A percentile compares a stretch with the other conserved stretches of the same genome.
phyloP scores from a whole-genome alignment of 163 green algal genomes.

The Scenedesmus sp. region DNA sequence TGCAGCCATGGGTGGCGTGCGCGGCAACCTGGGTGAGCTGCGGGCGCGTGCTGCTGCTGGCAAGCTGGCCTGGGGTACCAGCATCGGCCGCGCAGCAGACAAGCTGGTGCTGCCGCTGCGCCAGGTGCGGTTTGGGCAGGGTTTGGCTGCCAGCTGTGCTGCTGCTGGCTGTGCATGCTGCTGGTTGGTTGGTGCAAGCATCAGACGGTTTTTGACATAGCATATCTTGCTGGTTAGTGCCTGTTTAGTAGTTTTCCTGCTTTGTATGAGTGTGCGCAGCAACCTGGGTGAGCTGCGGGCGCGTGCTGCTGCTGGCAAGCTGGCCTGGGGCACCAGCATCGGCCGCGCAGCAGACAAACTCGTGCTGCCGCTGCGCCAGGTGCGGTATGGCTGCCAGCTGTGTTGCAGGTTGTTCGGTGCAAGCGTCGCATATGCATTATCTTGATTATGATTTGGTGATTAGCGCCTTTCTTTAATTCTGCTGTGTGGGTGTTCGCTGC shows the following conservation, averaged over 20 bases:
- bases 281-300: conserved; percentile 14
- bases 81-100: neutral
- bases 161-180: neutral
- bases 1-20: neutral
- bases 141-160: neutral
- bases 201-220: too few relatives aligned
- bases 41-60: neutral
- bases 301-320: neutral
- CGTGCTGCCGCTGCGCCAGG: conserved; percentile 14
- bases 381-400: neutral
- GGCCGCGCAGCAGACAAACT: neutral
- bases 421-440: too few relatives aligned
- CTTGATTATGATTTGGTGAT: too few relatives aligned
- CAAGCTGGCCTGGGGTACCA: neutral
- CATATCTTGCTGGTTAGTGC: too few relatives aligned
- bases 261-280: neutral
- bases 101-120: conserved; percentile 10
- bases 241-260: too few relatives aligned
- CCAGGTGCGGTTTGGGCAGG: neutral
- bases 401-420: neutral
- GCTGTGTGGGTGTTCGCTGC: neutral
- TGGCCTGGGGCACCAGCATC: conserved; percentile 12
- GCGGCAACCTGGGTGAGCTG: conserved; percentile 16
- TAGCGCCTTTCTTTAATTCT: too few relatives aligned
- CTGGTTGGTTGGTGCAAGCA: neutral